phyloP scores from a whole-genome alignment of 2,329 filamentous ascomycete species.

The Colletotrichum salicis region DNA sequence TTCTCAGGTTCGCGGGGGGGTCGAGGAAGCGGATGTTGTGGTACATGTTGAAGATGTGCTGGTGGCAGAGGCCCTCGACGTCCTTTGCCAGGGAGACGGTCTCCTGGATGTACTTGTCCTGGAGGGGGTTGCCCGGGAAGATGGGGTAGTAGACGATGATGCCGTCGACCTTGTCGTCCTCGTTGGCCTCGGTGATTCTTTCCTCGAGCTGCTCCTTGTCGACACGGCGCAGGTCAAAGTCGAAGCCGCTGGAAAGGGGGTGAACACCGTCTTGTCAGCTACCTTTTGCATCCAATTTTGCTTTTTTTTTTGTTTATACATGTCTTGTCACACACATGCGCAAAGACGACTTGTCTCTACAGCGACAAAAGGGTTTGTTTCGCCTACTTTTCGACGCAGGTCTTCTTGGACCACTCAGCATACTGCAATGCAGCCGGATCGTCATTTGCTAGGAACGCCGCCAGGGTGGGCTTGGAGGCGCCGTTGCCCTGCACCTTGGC shows the following conservation, averaged over 20 bases:
- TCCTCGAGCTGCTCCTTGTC: conserved; percentile 92
- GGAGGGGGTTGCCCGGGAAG: conserved; percentile 80
- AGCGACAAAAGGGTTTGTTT: neutral
- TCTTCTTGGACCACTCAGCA: conserved; percentile 97
- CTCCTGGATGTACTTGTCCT: conserved; percentile 96
- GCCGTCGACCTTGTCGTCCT: conserved; percentile 79
- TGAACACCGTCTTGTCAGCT: conserved; percentile 15
- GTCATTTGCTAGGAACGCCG: conserved; percentile 90
- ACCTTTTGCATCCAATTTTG: conserved; percentile 28
- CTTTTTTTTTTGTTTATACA: neutral
- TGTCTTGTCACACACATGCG: neutral
- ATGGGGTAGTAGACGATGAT: conserved; percentile 99
- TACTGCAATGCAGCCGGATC: conserved; percentile 94
- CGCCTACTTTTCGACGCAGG: conserved; percentile 92
- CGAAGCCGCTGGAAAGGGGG: conserved; percentile 75
- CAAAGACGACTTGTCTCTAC: neutral
- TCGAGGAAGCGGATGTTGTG: conserved; percentile 97
- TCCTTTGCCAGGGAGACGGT: conserved; percentile 91
- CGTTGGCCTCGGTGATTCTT: conserved; percentile 85
- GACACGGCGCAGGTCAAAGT: conserved; percentile 85
- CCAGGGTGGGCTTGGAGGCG: conserved; percentile 75
- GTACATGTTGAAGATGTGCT: conserved; percentile 99
- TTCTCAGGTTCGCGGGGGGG: conserved; percentile 77
- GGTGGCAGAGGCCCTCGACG: conserved; percentile 93
- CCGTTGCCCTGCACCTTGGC: conserved; percentile 71